A percentile compares a stretch with the other conserved stretches of the same genome.
Evolutionary conservation across 306 rosid genomes (phyloP).

Genomic region (Astragalus membranaceus): DNA sequence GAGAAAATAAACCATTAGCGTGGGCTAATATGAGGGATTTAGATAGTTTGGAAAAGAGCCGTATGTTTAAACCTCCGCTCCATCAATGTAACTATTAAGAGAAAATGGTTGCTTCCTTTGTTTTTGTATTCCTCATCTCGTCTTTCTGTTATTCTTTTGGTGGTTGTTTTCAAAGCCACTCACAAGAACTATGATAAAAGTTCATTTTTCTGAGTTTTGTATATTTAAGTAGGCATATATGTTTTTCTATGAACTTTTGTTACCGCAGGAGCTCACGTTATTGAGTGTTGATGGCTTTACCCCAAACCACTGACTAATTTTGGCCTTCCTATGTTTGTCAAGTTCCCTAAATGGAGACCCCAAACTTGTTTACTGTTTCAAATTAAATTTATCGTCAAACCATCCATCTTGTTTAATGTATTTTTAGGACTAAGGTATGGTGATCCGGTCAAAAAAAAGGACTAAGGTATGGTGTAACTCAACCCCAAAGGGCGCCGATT

Average conservation of each 20-base stretch:
- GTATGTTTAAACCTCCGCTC: not conserved
- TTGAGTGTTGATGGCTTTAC: too few species aligned
- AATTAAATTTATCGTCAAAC: too few species aligned
- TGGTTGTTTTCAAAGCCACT: not conserved
- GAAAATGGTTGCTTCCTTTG: not conserved
- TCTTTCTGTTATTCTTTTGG: not conserved
- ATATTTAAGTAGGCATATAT: not conserved
- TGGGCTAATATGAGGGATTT: not conserved
- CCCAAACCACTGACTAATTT: too few species aligned
- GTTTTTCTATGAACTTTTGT: not conserved
- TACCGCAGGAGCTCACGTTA: not conserved
- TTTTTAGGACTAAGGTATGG: too few species aligned
- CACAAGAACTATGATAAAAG: not conserved
- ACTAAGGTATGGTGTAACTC: not conserved
- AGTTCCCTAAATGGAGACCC: too few species aligned
- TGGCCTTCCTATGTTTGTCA: too few species aligned
- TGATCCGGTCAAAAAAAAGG: too few species aligned
- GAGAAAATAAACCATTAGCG: not conserved
- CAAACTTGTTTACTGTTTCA: too few species aligned
- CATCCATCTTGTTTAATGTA: too few species aligned
- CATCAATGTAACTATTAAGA: not conserved
- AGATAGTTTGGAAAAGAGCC: not conserved
- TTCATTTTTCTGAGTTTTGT: not conserved
- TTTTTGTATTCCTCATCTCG: not conserved
- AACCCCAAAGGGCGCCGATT: too few species aligned